Evolutionary conservation across 169 alveolate genomes (phyloP), one percentile per base, ranked within the genome.

Genomic region (Blepharisma undulans): DNA sequence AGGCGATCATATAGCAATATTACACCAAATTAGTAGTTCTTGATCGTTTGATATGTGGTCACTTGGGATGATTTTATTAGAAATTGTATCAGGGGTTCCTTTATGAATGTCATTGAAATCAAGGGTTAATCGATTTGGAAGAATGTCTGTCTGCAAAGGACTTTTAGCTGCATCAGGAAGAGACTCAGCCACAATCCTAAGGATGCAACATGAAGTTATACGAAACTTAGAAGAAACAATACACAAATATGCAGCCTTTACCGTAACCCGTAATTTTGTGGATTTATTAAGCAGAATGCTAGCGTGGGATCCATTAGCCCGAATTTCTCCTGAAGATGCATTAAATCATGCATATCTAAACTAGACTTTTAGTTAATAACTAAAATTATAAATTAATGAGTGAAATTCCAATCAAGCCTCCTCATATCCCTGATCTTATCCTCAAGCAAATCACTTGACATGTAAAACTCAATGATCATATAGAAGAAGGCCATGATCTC

Each of bases 11-110:
- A 59, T 85, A 12, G 48, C 76, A 10, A 36, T 77, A 27, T 71
- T 84, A n/a, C 29, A 84, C 5, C 66, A 71, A 19, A 82, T 72
- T 33, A 27, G 90, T 27, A 74, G 89, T 60, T 95, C 97, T 1
- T 97, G 97, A 96, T 92, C 96, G 21, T 92, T 95, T 48, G 98
- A 97, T 92, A 95, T 95, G 29, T 97, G 98, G 98, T 90, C 96
- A 59, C 61, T 93, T 6, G 98, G 98, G 6, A 95, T 95, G 30
- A 93, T 96, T 72, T 48, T 96, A 27, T 93, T 97, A 33, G 98
- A 97, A 87, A 87, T 96, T 16, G 84, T 92, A 12, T 36, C 93
- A 25, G 97, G 98, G 27, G 94, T 96, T 33, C 98, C 98, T 8
- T 85, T 95, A 5, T 97, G 98, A 97, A 89, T 97, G 92, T 80